phyloP scores from a whole-genome alignment of 257 asterid species.

The Perilla frutescens region DNA sequence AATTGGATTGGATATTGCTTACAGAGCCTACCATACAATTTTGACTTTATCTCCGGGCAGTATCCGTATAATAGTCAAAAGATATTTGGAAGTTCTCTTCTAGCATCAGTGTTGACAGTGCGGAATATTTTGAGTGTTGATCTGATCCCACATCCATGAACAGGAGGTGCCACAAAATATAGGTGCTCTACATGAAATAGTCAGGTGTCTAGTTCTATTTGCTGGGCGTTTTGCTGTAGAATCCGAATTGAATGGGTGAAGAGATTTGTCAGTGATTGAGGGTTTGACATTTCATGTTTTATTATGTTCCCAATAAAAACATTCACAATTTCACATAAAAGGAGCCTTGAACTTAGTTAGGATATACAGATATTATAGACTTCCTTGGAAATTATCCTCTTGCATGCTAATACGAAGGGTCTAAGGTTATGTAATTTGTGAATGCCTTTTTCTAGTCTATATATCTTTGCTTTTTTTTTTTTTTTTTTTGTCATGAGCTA shows the following conservation, averaged over 20 bases:
- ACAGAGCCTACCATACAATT: background rate
- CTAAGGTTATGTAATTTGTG: slow-evolving; percentile 13
- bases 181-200: slow-evolving; percentile 11
- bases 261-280: background rate
- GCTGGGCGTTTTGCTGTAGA: slow-evolving; percentile 13
- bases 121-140: no score
- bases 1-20: background rate
- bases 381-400: background rate
- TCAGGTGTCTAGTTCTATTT: background rate
- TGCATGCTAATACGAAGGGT: background rate
- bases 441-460: background rate
- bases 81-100: background rate
- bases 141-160: background rate
- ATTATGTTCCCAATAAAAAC: slow-evolving; percentile 8
- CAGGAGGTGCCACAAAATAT: background rate
- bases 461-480: background rate
- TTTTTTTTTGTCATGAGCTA: background rate
- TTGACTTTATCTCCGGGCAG: no score
- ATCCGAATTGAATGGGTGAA: slow-evolving; percentile 11
- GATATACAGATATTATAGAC: background rate
- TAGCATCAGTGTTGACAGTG: background rate
- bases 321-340: background rate
- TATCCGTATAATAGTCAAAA: no score
- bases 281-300: slow-evolving; percentile 16
- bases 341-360: slow-evolving; percentile 5